Conservation (phyloP, 352 stramenopile species). For the Sclerospora graminicola region DNA sequence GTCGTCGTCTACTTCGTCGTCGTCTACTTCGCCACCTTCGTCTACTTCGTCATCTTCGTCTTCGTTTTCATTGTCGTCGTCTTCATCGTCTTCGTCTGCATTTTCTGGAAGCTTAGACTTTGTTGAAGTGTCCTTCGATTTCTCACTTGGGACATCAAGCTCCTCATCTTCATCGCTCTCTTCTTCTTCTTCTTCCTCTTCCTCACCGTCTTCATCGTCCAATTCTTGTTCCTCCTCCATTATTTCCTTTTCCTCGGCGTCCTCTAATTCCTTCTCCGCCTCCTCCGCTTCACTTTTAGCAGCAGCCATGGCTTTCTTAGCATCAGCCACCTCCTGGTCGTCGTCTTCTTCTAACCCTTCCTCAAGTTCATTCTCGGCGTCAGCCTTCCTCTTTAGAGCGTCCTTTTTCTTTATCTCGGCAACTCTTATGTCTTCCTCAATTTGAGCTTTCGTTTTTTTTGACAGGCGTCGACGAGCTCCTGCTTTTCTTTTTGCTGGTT, state of each 20-base stretch:
- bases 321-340: neutral
- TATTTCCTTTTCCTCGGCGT: neutral
- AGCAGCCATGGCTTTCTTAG: neutral
- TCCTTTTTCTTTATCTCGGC: conserved; percentile 11
- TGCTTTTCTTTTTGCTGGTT: no score
- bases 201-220: neutral
- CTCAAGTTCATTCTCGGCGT: conserved; percentile 18
- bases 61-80: neutral
- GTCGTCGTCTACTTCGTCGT: no score
- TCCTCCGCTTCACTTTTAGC: neutral
- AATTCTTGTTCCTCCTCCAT: conserved; percentile 2
- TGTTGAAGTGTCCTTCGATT: neutral
- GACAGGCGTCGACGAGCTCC: conserved; percentile 9
- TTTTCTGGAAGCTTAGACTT: neutral
- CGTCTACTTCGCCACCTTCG: neutral
- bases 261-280: neutral
- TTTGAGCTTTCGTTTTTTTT: conserved; percentile 10
- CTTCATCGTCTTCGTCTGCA: neutral
- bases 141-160: neutral
- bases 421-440: conserved; percentile 20
- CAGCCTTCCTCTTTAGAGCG: conserved; percentile 15
- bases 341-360: conserved; percentile 10
- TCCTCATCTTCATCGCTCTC: neutral
- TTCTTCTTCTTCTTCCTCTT: neutral
- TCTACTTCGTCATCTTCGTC: conserved; percentile 1